These are phyloP conservation scores for Xylaria sp. DNA, from an alignment of 2,329 filamentous ascomycete genomes.

Conservation along the genomic window DNA sequence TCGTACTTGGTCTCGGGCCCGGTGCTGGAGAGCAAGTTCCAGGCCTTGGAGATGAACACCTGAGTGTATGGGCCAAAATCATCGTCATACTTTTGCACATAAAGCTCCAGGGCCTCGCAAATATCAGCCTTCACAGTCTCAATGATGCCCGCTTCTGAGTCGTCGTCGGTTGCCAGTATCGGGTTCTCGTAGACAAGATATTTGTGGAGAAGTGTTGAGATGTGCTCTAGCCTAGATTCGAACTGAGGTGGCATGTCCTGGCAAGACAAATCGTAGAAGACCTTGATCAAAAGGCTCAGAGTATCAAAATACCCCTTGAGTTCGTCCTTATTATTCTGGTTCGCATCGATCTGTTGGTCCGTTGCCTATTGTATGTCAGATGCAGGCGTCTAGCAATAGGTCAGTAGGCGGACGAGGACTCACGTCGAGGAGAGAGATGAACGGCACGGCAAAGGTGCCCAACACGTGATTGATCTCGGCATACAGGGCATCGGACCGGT, in stretches of 20 bases:
- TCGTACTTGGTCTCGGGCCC: slow-evolving; percentile 93
- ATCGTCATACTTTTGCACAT: slow-evolving; percentile 94
- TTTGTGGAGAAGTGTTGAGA: slow-evolving; percentile 86
- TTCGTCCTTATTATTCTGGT: slow-evolving; percentile 76
- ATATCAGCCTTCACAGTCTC: slow-evolving; percentile 94
- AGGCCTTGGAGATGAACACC: slow-evolving; percentile 88
- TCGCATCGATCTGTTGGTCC: slow-evolving; percentile 77
- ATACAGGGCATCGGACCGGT: slow-evolving; percentile 91
- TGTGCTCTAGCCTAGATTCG: slow-evolving; percentile 83
- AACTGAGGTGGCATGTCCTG: slow-evolving; percentile 96
- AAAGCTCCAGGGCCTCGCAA: slow-evolving; percentile 88
- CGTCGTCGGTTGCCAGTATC: slow-evolving; percentile 84
- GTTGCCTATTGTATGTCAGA: slow-evolving; percentile 61
- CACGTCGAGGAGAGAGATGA: slow-evolving; percentile 81
- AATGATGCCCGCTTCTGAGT: slow-evolving; percentile 84
- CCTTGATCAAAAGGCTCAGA: slow-evolving; percentile 87
- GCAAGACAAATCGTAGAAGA: slow-evolving; percentile 96
- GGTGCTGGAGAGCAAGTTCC: slow-evolving; percentile 88
- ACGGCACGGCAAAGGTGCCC: slow-evolving; percentile 82
- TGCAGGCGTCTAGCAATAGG: background rate
- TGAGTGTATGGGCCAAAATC: slow-evolving; percentile 84
- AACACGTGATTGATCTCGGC: slow-evolving; percentile 97
- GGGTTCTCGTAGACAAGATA: slow-evolving; percentile 91
- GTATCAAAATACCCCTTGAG: slow-evolving; percentile 85
- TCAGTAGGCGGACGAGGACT: slow-evolving; percentile 38